These are phyloP conservation scores for Didymella pomorum DNA, from an alignment of 2,329 filamentous ascomycete species.

Conservation along the genomic window DNA sequence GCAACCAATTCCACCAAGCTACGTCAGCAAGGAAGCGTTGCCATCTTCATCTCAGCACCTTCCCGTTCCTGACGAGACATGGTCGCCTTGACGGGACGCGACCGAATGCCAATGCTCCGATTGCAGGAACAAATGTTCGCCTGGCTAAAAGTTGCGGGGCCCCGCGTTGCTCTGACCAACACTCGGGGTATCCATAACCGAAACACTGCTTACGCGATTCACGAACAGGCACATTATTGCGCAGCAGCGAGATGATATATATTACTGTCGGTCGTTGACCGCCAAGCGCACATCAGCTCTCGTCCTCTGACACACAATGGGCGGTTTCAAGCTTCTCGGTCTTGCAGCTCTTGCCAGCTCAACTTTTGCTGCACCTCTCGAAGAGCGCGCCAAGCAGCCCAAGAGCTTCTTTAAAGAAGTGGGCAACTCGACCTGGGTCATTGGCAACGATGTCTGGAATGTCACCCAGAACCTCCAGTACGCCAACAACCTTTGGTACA, in stretches of 20 bases:
- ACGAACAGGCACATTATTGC: not conserved
- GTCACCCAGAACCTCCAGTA: slow-evolving; percentile 51
- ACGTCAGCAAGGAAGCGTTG: slow-evolving; percentile 11
- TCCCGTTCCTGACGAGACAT: slow-evolving; percentile 23
- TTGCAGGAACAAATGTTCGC: slow-evolving; percentile 38
- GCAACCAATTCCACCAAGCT: not conserved
- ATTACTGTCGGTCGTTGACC: not conserved
- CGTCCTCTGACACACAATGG: slow-evolving; percentile 22
- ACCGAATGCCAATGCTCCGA: slow-evolving; percentile 21
- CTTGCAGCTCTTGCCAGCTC: slow-evolving; percentile 27
- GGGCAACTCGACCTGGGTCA: slow-evolving; percentile 46
- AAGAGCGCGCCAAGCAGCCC: slow-evolving; percentile 32
- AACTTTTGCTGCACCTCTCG: slow-evolving; percentile 27
- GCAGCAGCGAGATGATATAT: slow-evolving; percentile 14
- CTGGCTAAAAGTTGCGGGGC: slow-evolving; percentile 20
- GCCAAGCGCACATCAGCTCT: slow-evolving; percentile 9
- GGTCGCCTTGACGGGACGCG: slow-evolving; percentile 14
- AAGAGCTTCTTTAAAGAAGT: slow-evolving; percentile 47
- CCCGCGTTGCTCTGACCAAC: slow-evolving; percentile 21
- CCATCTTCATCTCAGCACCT: slow-evolving; percentile 13
- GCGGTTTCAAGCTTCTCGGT: slow-evolving; percentile 26
- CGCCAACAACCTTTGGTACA: slow-evolving; percentile 54
- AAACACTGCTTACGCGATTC: slow-evolving; percentile 6
- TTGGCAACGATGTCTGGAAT: slow-evolving; percentile 56
- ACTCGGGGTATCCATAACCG: slow-evolving; percentile 31